Evolutionary conservation across 257 asterid species (phyloP), one percentile per base, ranked within the genome.

Genomic region (Asclepias syriaca): DNA sequence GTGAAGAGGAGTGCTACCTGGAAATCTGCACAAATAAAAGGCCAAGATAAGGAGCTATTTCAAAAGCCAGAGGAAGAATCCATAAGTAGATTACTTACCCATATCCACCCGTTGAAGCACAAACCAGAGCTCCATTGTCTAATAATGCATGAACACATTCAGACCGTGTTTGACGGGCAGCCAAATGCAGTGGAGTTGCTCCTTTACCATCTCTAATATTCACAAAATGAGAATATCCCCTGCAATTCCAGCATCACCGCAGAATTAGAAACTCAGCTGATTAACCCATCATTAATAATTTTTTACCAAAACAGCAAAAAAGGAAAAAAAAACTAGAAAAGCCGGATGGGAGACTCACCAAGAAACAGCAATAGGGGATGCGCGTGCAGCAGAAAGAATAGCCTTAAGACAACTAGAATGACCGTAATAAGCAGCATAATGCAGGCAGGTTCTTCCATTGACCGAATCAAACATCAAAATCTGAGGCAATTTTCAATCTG

Each of bases 1-100:
- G 84, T 94, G 99, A 72, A 94, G 97, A n/a, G 99, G 96, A 60
- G 97, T 87, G 74, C 97, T 91, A 22, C 97, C 95, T 0, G 88
- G 90, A 75, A 81, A 92, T 69, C 99, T 92, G 88, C 50, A 69
- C 56, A 32, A 65, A 71, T n/a, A 13, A 72, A 75, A 53, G 15
- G 54, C 71, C 70, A 59, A 11, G 8, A 48, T 12, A 39, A 51
- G 39, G 69, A 57, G 53, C n/a, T 53, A 40, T 50, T 19, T 29
- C 48, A 37, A 60, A 61, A 16, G n/a, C 3, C 39, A 34, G 7
- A 34, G 61, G 60, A 67, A 19, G 2, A 60, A 29, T 39, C 45
- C 24, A 1, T 1, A 63, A 54, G 57, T 57, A 55, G 22, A 54
- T 16, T 71, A 37, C 69, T 73, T 78, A 88, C 97, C 95, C 91